A percentile compares a stretch with the other conserved stretches of the same genome.
phyloP scores from a whole-genome alignment of 768 basidiomycete species.

The Termitomyces sp. region DNA sequence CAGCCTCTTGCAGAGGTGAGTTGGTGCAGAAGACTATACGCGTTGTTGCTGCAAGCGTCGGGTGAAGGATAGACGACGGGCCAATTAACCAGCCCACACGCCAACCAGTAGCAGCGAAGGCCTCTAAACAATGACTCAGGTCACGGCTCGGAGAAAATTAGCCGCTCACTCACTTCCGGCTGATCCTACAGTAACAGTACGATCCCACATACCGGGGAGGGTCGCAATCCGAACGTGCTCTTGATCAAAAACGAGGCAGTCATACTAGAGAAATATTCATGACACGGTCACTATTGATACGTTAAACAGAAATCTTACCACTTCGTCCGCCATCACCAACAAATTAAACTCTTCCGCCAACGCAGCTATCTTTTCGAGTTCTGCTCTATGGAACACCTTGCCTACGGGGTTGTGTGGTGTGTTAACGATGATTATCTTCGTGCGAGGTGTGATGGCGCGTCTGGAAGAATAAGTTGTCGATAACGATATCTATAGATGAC shows the following conservation, averaged over 20 bases:
- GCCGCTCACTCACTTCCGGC: constrained; percentile 69
- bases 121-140: constrained; percentile 46
- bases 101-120: constrained; percentile 97
- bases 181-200: constrained; percentile 94
- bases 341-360: constrained; percentile 91
- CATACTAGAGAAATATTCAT: constrained; percentile 55
- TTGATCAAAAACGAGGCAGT: constrained; percentile 86
- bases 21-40: constrained; percentile 96
- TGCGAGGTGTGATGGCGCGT: constrained; percentile 77
- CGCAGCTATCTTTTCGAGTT: constrained; percentile 80
- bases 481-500: constrained; percentile 10
- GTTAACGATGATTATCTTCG: constrained; percentile 94
- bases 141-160: not conserved
- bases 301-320: constrained; percentile 52
- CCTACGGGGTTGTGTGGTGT: constrained; percentile 99
- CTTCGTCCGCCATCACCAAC: constrained; percentile 93
- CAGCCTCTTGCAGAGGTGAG: constrained; percentile 92
- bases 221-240: constrained; percentile 91
- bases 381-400: constrained; percentile 84
- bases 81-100: constrained; percentile 96
- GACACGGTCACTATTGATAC: not conserved
- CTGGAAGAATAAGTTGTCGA: constrained; percentile 27
- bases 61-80: constrained; percentile 72
- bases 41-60: constrained; percentile 86
- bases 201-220: constrained; percentile 98